Base-by-base conservation (phyloP, 2,329 filamentous ascomycete genomes). In the Clonostachys byssicola region DNA sequence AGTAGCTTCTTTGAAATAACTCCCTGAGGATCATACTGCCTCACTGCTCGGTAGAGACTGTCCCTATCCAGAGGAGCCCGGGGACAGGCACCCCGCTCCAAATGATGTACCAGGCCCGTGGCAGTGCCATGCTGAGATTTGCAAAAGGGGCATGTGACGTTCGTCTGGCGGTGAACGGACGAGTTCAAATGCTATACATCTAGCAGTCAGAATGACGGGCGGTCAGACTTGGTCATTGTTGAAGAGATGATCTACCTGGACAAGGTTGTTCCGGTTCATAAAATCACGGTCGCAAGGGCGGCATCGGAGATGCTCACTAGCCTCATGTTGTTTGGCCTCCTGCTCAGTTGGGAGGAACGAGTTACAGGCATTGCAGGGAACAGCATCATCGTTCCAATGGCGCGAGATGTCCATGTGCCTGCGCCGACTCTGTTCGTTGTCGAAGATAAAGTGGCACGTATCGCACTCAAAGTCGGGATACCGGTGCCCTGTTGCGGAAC, bases 91-190 rank as follows among this genome's bases (percentile, higher is more conserved):
- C 75, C 74, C 1, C 55, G 61, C 52, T 86, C 83, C 1, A 86
- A 60, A 51, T 86, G 79, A 56, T 81, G 68, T 1, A 65, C 56
- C 5, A 85, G 52, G 5, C 79, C 81, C 1, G 74, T 78, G 2
- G 80, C 78, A 0, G 74, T 73, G 10, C 70, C 62, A 50, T 69
- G 79, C 4, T 9, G 30, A 3, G 42, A 49, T 35, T 65, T 56
- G 61, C 83, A 86, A 55, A 80, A 85, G 0, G 76, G 81, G 44
- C 83, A 87, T 0, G 40, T 2, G 12, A 81, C 59, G 3, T 59
- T 58, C 1, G 45, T 49, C 45, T 71, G 71, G 2, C 65, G 65
- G 54, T 86, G 81, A 42, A 59, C 55, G 6, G 63, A 63, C 0
- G 79, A 83, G 23, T 74, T 75, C 3, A 78, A 63, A 51, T 86